Evolutionary conservation across 2,329 filamentous ascomycete species (phyloP).

Genomic region (Penicillium aurantiogriseum): DNA sequence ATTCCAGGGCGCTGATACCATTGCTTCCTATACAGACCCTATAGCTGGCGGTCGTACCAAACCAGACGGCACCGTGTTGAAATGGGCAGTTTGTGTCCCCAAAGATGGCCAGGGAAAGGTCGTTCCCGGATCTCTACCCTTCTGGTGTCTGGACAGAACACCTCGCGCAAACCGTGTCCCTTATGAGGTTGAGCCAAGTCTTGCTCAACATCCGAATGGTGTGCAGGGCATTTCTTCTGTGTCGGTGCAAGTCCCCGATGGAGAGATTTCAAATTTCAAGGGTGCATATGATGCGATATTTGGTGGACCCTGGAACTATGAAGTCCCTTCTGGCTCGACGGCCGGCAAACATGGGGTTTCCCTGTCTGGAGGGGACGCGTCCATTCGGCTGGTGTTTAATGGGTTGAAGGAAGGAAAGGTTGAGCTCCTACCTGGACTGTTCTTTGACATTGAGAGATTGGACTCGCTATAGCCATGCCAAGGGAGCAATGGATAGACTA

Average conservation of each 20-base stretch:
- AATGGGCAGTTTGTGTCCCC: conserved; percentile 12
- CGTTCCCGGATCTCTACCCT: conserved; percentile 8
- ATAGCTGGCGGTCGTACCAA: conserved; percentile 11
- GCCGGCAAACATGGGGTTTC: neutral
- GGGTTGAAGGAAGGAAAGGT: conserved; percentile 4
- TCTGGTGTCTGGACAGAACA: conserved; percentile 17
- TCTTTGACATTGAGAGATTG: conserved; percentile 4
- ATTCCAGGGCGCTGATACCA: neutral
- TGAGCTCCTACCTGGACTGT: conserved; percentile 12
- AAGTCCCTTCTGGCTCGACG: conserved; percentile 5
- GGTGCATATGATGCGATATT: conserved; percentile 8
- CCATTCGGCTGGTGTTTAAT: conserved; percentile 6
- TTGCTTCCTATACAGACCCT: conserved; percentile 8
- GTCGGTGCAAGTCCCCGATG: neutral
- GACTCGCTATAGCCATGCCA: neutral
- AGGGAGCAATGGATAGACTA: neutral
- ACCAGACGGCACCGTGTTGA: conserved; percentile 10
- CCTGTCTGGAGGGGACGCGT: neutral
- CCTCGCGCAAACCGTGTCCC: conserved; percentile 12
- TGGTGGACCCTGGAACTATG: conserved; percentile 3
- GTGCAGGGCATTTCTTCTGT: conserved; percentile 10
- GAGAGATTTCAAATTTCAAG: neutral
- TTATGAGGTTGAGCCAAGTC: conserved; percentile 4
- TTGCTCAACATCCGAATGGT: conserved; percentile 13
- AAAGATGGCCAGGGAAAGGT: neutral